Percentiles rank a stretch among this genome's conserved stretches.
Evolutionary conservation across 1,139 yeast genomes (phyloP).

Genomic region (Saccharomyces hybrid): DNA sequence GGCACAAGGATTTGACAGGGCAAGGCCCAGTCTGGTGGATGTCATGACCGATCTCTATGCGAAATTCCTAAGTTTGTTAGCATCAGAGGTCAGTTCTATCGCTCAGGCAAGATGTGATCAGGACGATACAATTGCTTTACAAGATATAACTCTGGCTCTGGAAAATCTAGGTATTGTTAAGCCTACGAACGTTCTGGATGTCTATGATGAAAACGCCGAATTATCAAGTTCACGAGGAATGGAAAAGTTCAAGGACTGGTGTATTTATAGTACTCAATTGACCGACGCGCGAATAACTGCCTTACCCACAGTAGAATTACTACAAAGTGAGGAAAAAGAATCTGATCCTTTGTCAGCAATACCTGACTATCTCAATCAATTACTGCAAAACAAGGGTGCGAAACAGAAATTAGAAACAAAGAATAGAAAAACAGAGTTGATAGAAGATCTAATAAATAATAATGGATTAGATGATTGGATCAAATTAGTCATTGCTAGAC

Average conservation of each 20-base stretch:
- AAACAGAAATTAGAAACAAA: conserved; percentile 10
- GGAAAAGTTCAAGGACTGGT: conserved; percentile 43
- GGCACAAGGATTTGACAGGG: conserved; percentile 65
- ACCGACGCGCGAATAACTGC: conserved; percentile 36
- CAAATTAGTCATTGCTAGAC: conserved; percentile 21
- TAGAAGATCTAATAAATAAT: conserved; percentile 27
- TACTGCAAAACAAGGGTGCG: conserved; percentile 14
- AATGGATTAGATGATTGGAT: conserved; percentile 32
- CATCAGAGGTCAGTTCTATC: conserved; percentile 35
- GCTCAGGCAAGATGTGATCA: conserved; percentile 36
- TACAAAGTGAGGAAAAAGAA: conserved; percentile 11
- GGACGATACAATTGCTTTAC: conserved; percentile 39
- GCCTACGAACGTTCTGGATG: conserved; percentile 39
- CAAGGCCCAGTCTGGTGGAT: conserved; percentile 55
- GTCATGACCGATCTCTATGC: conserved; percentile 56
- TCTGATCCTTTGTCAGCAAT: conserved; percentile 20
- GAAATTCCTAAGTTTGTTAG: conserved; percentile 44
- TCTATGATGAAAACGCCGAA: conserved; percentile 35
- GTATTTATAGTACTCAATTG: conserved; percentile 35
- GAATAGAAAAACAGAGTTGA: conserved; percentile 14
- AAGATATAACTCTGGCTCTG: conserved; percentile 58
- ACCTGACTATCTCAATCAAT: conserved; percentile 31
- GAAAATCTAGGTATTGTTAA: conserved; percentile 46
- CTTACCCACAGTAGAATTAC: conserved; percentile 31
- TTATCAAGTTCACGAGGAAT: conserved; percentile 37